Evolutionary conservation across 805 yeast species (phyloP).

Genomic region (Dipodascopsis tothii): DNA sequence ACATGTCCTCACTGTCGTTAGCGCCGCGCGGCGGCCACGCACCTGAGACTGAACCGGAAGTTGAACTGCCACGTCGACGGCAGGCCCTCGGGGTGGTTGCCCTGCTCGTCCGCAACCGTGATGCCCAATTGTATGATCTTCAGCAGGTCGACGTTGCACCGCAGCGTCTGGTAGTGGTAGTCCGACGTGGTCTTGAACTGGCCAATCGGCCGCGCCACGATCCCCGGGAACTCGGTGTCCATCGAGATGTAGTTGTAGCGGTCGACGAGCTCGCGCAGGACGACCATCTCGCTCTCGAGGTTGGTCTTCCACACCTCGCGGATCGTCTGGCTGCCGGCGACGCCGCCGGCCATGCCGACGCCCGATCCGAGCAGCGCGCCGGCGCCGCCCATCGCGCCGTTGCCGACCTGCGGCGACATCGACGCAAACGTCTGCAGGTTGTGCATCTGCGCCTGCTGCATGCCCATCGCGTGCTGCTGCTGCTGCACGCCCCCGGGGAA

Average conservation of each 20-base stretch:
- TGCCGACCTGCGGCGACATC: neutral
- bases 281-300: conserved; percentile 35
- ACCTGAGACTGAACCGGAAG: conserved; percentile 65
- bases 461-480: conserved; percentile 18
- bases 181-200: conserved; percentile 81
- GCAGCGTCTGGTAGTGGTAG: conserved; percentile 90
- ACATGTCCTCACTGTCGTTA: conserved; percentile 52
- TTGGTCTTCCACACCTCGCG: conserved; percentile 39
- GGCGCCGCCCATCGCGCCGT: neutral
- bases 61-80: conserved; percentile 95
- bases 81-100: conserved; percentile 58
- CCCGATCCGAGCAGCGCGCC: no score
- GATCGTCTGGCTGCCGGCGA: conserved; percentile 7
- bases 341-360: neutral
- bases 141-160: conserved; percentile 82
- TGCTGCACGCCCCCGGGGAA: conserved; percentile 6
- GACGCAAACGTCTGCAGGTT: neutral
- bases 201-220: conserved; percentile 93
- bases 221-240: conserved; percentile 93
- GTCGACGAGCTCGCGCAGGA: conserved; percentile 33
- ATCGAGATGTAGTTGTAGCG: conserved; percentile 40
- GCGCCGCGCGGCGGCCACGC: neutral
- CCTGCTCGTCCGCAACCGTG: conserved; percentile 60
- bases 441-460: conserved; percentile 17
- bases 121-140: conserved; percentile 81